phyloP scores from a whole-genome alignment of 495 filamentous ascomycete genomes.

The Halenospora varia region DNA sequence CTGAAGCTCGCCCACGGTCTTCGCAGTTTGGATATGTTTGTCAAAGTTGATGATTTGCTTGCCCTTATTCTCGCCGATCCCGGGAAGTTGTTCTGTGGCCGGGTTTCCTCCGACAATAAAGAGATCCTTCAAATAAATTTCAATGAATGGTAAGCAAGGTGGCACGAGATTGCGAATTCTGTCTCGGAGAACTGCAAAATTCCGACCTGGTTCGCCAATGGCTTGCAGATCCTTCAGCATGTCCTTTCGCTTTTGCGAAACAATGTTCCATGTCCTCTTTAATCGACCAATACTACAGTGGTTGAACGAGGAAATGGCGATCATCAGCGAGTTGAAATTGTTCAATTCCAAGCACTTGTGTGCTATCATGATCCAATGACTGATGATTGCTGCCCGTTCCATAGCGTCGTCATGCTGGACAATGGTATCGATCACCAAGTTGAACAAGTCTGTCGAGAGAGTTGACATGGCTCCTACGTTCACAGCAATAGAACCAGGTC shows the following conservation, averaged over 20 bases:
- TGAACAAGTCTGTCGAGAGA: conserved; percentile 84
- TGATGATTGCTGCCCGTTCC: conserved; percentile 85
- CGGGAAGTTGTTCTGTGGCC: conserved; percentile 60
- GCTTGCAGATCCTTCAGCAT: conserved; percentile 71
- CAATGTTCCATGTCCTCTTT: conserved; percentile 87
- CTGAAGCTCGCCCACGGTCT: conserved; percentile 92
- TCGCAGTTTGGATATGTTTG: conserved; percentile 91
- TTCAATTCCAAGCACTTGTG: conserved; percentile 81
- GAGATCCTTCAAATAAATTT: conserved; percentile 87
- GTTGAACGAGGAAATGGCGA: conserved; percentile 89
- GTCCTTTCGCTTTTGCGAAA: conserved; percentile 80
- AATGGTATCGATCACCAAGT: conserved; percentile 94
- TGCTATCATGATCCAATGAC: conserved; percentile 97
- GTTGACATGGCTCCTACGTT: conserved; percentile 95
- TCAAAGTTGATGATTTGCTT: conserved; percentile 94
- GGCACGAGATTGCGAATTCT: conserved; percentile 84
- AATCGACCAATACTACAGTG: conserved; percentile 89
- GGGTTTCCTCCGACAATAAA: conserved; percentile 92
- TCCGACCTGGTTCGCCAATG: conserved; percentile 83
- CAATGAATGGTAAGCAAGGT: conserved; percentile 94
- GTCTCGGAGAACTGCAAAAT: conserved; percentile 85
- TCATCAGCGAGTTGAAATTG: conserved; percentile 97
- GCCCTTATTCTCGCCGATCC: conserved; percentile 44
- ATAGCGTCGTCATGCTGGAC: conserved; percentile 82
- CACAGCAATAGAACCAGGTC: conserved; percentile 67